Conservation (phyloP, 2,329 filamentous ascomycete species). For the Fonsecaea pugnacius region DNA sequence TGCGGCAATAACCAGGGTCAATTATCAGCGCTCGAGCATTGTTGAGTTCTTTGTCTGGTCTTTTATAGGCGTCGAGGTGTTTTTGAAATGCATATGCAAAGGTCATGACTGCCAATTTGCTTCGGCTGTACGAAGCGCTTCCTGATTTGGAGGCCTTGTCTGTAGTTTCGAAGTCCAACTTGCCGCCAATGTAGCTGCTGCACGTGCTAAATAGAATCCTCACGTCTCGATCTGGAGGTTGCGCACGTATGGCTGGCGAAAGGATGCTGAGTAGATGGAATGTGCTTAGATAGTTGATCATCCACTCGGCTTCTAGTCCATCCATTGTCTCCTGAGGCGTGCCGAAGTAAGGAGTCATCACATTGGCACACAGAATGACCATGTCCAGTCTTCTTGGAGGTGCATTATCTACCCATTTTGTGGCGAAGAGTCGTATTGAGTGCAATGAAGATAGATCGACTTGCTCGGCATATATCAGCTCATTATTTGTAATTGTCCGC, state of each 20-base stretch:
- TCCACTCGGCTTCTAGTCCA: conserved; percentile 87
- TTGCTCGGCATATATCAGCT: conserved; percentile 92
- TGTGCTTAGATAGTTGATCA: conserved; percentile 92
- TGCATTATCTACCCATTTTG: conserved; percentile 96
- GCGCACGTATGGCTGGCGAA: conserved; percentile 83
- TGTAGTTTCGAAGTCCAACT: conserved; percentile 57
- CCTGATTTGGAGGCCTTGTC: conserved; percentile 34
- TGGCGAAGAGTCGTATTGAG: conserved; percentile 89
- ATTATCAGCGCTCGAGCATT: conserved; percentile 83
- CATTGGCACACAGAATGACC: conserved; percentile 83
- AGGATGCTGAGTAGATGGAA: conserved; percentile 93
- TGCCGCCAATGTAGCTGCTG: conserved; percentile 80
- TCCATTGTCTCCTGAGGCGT: conserved; percentile 68
- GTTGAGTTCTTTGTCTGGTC: conserved; percentile 80
- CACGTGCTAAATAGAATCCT: conserved; percentile 85
- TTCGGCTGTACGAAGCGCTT: conserved; percentile 59
- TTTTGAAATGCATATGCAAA: conserved; percentile 93
- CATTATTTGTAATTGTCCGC: conserved; percentile 74
- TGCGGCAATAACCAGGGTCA: conserved; percentile 83
- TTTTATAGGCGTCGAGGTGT: conserved; percentile 80
- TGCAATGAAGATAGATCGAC: conserved; percentile 88
- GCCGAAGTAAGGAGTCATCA: conserved; percentile 70
- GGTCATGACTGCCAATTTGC: conserved; percentile 77
- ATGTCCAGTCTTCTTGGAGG: conserved; percentile 88
- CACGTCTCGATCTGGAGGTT: conserved; percentile 92